These are phyloP conservation scores for Botrytis deweyae DNA, from an alignment of 2,329 filamentous ascomycete genomes.

Conservation along the genomic window DNA sequence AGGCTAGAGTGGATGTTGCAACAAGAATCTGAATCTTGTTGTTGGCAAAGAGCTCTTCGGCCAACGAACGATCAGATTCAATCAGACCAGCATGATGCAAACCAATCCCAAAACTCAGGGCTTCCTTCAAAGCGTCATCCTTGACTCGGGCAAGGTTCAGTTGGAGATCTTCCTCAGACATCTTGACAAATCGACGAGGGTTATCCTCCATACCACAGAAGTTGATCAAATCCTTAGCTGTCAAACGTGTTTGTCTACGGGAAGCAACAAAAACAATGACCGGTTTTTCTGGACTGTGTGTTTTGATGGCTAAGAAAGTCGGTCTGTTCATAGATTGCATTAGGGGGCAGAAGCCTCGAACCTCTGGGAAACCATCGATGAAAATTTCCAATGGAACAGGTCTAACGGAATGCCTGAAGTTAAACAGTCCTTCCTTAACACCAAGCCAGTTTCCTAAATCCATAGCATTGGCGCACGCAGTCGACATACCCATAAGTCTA, in stretches of 20 bases:
- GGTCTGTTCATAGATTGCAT: conserved; percentile 99
- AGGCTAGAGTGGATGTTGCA: conserved; percentile 84
- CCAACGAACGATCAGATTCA: conserved; percentile 85
- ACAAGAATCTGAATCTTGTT: conserved; percentile 98
- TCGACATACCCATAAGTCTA: conserved; percentile 96
- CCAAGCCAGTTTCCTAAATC: conserved; percentile 96
- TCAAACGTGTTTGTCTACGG: conserved; percentile 88
- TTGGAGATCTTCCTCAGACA: conserved; percentile 92
- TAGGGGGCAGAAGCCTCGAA: conserved; percentile 90
- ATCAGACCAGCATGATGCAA: conserved; percentile 96
- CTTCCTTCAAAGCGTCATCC: conserved; percentile 87
- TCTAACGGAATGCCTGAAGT: conserved; percentile 94
- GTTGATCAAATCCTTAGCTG: conserved; percentile 94
- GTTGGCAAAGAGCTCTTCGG: conserved; percentile 92
- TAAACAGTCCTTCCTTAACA: conserved; percentile 93
- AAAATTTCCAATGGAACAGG: conserved; percentile 94
- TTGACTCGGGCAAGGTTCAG: conserved; percentile 87
- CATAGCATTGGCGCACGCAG: conserved; percentile 91
- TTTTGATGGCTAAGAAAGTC: conserved; percentile 94
- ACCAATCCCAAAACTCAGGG: conserved; percentile 95
- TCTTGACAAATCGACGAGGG: conserved; percentile 84
- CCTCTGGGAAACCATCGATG: conserved; percentile 95
- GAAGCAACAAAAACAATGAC: conserved; percentile 99
- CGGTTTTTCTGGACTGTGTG: conserved; percentile 91
- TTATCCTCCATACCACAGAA: conserved; percentile 99